Conservation (phyloP, 1,284 basidiomycete genomes). For the Sporisorium sorghi region DNA sequence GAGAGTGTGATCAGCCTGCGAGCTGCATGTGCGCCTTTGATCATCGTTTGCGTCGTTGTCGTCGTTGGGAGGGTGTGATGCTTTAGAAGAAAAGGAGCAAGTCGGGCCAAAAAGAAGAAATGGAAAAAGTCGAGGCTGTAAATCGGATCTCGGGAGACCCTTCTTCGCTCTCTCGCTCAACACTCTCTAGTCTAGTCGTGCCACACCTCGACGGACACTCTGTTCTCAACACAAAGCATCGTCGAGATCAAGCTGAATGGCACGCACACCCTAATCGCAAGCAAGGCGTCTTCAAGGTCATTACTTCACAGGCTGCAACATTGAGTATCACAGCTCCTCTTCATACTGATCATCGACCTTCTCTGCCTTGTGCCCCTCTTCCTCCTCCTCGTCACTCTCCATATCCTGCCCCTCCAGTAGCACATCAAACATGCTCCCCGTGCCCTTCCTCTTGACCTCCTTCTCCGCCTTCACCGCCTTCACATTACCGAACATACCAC, state of each 20-base stretch:
- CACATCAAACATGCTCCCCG: constrained; percentile 50
- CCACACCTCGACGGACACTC: too few relatives aligned
- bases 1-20: not conserved
- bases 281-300: not conserved
- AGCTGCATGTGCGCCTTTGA: not conserved
- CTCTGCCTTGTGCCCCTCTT: constrained; percentile 4
- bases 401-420: constrained; percentile 25
- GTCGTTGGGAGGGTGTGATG: not conserved
- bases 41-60: not conserved
- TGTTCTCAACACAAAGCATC: too few relatives aligned
- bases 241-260: too few relatives aligned
- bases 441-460: constrained; percentile 6
- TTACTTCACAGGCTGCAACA: not conserved
- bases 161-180: not conserved
- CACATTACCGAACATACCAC: constrained; percentile 34
- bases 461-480: not conserved
- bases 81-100: not conserved
- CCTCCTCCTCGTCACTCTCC: constrained; percentile 14
- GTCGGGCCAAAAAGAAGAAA: too few relatives aligned
- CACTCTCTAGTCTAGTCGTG: too few relatives aligned
- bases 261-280: not conserved
- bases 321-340: constrained; percentile 24
- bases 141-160: constrained; percentile 1
- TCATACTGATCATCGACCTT: constrained; percentile 21
- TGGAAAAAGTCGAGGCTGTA: not conserved